Evolutionary conservation across 257 asterid species (phyloP).

Genomic region (Petunia axillaris): DNA sequence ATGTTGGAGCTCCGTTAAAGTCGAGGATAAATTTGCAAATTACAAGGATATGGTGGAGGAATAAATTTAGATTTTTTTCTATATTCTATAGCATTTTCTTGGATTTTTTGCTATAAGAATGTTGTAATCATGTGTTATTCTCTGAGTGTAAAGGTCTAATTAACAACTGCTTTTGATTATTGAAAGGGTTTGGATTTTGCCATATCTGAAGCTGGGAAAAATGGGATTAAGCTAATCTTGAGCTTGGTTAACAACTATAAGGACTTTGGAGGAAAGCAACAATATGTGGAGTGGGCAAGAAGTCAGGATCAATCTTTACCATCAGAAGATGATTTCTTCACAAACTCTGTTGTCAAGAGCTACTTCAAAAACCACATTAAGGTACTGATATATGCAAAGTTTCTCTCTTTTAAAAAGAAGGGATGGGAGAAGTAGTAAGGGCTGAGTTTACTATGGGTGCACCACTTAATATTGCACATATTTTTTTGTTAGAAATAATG

Average conservation of each 20-base stretch:
- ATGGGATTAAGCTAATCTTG: conserved; percentile 62
- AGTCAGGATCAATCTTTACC: conserved; percentile 39
- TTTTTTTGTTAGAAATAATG: no score
- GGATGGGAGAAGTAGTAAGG: no score
- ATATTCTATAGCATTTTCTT: not conserved
- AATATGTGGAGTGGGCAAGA: conserved; percentile 75
- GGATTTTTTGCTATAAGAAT: not conserved
- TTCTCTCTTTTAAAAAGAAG: no score
- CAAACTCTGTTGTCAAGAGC: conserved; percentile 46
- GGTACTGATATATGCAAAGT: conserved; percentile 30
- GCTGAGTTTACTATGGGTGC: no score
- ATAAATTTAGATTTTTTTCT: no score
- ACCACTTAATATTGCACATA: no score
- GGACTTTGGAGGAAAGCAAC: conserved; percentile 60
- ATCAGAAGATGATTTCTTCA: conserved; percentile 71
- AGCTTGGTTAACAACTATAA: conserved; percentile 65
- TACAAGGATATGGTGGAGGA: no score
- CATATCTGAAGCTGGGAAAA: conserved; percentile 58
- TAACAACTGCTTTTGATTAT: not conserved
- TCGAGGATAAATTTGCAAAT: no score
- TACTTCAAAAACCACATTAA: conserved; percentile 63
- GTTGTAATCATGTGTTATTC: not conserved
- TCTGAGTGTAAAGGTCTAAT: not conserved
- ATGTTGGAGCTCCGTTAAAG: no score
- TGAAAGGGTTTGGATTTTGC: conserved; percentile 71